Evolutionary conservation across 2,329 filamentous ascomycete species (phyloP).

Genomic region (Cordyceps cateniannulata): DNA sequence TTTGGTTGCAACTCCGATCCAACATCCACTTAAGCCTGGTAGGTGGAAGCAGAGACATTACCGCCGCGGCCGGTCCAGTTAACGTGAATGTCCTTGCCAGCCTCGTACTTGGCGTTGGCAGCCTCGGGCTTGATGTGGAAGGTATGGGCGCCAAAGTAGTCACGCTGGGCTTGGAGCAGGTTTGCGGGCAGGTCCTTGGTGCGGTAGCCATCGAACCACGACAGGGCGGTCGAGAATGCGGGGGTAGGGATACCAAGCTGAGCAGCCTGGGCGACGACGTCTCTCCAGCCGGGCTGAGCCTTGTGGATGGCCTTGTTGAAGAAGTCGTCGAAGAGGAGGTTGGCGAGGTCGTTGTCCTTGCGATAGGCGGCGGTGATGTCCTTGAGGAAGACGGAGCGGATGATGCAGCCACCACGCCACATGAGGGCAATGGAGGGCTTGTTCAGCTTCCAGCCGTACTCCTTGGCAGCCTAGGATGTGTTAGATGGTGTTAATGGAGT

Average conservation of each 20-base stretch:
- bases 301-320: slow-evolving; percentile 99
- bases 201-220: slow-evolving; percentile 98
- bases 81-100: slow-evolving; percentile 88
- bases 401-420: slow-evolving; percentile 99
- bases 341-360: slow-evolving; percentile 88
- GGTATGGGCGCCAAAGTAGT: slow-evolving; percentile 97
- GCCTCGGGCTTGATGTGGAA: slow-evolving; percentile 80
- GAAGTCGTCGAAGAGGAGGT: slow-evolving; percentile 97
- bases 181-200: slow-evolving; percentile 96
- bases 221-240: slow-evolving; percentile 92
- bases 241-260: slow-evolving; percentile 94
- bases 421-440: slow-evolving; percentile 99
- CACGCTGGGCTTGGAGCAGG: slow-evolving; percentile 96
- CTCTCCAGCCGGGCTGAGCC: slow-evolving; percentile 87
- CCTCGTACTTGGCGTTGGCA: slow-evolving; percentile 73
- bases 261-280: slow-evolving; percentile 84
- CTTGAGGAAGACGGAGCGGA: slow-evolving; percentile 99
- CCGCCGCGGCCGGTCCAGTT: slow-evolving; percentile 99
- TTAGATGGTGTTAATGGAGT: not conserved
- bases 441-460: slow-evolving; percentile 98
- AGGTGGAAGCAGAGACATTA: slow-evolving; percentile 94
- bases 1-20: not conserved
- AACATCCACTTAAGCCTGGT: slow-evolving; percentile 68
- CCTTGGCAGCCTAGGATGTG: slow-evolving; percentile 68
- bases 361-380: slow-evolving; percentile 98